A percentile compares a stretch with the other conserved stretches of the same genome.
These are phyloP conservation scores for Drechmeria coniospora DNA, from an alignment of 2,329 filamentous ascomycete genomes.

Conservation along the genomic window DNA sequence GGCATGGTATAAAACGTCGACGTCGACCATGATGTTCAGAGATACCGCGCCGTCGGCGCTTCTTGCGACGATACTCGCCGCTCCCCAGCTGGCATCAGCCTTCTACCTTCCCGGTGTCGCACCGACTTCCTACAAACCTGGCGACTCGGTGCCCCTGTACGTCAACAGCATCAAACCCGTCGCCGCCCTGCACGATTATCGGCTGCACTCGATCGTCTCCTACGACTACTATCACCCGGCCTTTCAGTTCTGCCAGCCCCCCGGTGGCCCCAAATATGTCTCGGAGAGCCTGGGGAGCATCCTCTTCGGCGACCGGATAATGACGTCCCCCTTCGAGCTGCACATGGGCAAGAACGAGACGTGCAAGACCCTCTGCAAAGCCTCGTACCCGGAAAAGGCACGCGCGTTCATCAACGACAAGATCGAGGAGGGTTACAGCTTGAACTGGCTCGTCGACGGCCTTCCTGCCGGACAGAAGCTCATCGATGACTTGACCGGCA, in stretches of 20 bases:
- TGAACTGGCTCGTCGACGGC: conserved; percentile 94
- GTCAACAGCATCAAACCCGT: conserved; percentile 89
- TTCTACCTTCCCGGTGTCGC: conserved; percentile 97
- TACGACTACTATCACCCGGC: conserved; percentile 89
- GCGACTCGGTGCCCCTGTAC: conserved; percentile 68
- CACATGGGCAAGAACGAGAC: conserved; percentile 76
- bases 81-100: conserved; percentile 44
- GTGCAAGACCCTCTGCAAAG: conserved; percentile 66
- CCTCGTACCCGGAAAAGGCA: conserved; percentile 46
- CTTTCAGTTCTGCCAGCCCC: conserved; percentile 78
- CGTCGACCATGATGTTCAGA: conserved; percentile 31
- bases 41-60: conserved; percentile 33
- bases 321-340: conserved; percentile 86
- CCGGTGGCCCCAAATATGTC: conserved; percentile 61
- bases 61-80: conserved; percentile 31
- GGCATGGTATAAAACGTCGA: conserved; percentile 13
- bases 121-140: conserved; percentile 75
- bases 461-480: conserved; percentile 79
- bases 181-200: conserved; percentile 58
- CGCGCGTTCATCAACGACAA: conserved; percentile 68
- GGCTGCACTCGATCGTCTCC: conserved; percentile 81
- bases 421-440: conserved; percentile 73
- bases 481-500: conserved; percentile 58
- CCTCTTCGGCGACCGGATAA: conserved; percentile 90
- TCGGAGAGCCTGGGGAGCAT: conserved; percentile 83